These are phyloP conservation scores for Coprinopsis cinerea DNA, from an alignment of 768 basidiomycete genomes.

Conservation along the genomic window DNA sequence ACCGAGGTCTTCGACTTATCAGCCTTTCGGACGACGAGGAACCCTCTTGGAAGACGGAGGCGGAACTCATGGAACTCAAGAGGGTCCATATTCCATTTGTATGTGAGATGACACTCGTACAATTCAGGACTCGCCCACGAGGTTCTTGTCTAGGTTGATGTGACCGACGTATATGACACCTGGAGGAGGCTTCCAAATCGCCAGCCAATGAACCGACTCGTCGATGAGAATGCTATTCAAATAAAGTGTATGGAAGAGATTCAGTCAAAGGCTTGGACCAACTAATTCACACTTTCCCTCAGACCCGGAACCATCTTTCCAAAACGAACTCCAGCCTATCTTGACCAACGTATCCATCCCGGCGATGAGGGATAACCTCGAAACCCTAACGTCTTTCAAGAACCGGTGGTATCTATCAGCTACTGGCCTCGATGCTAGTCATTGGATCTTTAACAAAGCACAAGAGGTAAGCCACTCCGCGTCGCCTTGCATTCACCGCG, in stretches of 20 bases:
- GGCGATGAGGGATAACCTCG: constrained; percentile 31
- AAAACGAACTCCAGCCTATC: constrained; percentile 23
- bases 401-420: constrained; percentile 37
- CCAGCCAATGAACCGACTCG: neutral
- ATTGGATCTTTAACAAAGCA: constrained; percentile 31
- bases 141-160: constrained; percentile 28
- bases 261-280: constrained; percentile 3
- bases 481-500: constrained; percentile 1
- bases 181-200: constrained; percentile 19
- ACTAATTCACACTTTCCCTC: neutral
- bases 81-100: neutral
- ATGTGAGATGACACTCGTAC: neutral
- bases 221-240: neutral
- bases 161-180: constrained; percentile 33
- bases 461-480: constrained; percentile 18
- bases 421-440: constrained; percentile 34
- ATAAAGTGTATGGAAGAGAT: neutral
- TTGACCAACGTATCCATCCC: constrained; percentile 24
- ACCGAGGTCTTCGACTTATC: constrained; percentile 30
- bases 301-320: constrained; percentile 30
- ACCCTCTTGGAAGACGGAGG: constrained; percentile 38
- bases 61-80: constrained; percentile 28
- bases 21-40: constrained; percentile 31
- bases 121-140: neutral
- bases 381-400: constrained; percentile 32